These are phyloP conservation scores for Copromyces sp. DNA, from an alignment of 495 filamentous ascomycete species.

Conservation along the genomic window DNA sequence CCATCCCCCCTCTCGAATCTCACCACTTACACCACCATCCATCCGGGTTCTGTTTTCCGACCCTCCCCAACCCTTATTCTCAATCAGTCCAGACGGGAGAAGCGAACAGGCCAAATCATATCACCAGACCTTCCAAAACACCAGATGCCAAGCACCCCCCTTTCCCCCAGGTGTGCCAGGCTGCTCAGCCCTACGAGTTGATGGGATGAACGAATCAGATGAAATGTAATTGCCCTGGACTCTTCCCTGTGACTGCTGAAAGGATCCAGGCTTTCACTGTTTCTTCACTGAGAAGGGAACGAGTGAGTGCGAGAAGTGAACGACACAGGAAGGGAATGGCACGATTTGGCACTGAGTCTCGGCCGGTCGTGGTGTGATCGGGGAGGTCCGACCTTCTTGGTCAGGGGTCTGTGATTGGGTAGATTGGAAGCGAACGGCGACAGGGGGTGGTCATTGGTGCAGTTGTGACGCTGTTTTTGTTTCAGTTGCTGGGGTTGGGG, in stretches of 20 bases:
- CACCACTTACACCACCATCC: not conserved
- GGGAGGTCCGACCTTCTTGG: slow-evolving; percentile 4
- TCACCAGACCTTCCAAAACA: slow-evolving; percentile 9
- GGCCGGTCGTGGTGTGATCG: slow-evolving; percentile 9
- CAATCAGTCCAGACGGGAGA: not conserved
- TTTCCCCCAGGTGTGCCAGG: not conserved
- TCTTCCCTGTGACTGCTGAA: not conserved
- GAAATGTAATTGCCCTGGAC: not conserved
- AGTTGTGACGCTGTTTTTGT: not conserved
- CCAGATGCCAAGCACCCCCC: slow-evolving; percentile 6
- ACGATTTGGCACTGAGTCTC: slow-evolving; percentile 6
- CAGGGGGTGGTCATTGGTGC: not conserved
- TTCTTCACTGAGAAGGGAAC: not conserved
- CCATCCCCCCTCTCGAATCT: slow-evolving; percentile 1
- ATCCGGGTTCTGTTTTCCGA: not conserved
- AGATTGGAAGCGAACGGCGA: not conserved
- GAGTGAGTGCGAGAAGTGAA: not conserved
- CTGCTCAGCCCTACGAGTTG: not conserved
- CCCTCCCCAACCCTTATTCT: not conserved
- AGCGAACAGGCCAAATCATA: slow-evolving; percentile 3
- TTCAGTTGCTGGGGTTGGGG: too few species aligned
- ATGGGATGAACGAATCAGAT: not conserved
- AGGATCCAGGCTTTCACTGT: not conserved
- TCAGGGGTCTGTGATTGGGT: not conserved
- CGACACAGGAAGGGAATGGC: not conserved